phyloP scores from a whole-genome alignment of 208 protist species.

The Trypanosoma congolense region DNA sequence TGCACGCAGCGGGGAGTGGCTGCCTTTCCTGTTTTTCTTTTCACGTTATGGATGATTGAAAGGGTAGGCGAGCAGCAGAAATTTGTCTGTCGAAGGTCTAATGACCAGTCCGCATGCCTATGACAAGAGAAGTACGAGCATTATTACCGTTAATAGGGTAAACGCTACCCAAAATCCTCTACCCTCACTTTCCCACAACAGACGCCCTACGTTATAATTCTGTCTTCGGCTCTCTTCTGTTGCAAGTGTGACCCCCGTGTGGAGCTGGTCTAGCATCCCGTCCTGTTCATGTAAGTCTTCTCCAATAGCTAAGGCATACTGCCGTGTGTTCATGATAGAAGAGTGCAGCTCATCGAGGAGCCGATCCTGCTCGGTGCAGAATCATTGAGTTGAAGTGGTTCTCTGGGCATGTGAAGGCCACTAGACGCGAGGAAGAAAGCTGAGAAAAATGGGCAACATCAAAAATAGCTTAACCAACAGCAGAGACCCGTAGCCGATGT shows the following conservation, averaged over 20 bases:
- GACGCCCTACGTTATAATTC: constrained; percentile 62
- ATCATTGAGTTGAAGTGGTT: constrained; percentile 4
- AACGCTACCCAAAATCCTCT: constrained; percentile 65
- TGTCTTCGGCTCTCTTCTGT: constrained; percentile 71
- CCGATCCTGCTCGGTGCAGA: constrained; percentile 48
- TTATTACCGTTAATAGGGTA: constrained; percentile 57
- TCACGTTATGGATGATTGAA: neutral
- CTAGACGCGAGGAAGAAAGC: too few species aligned
- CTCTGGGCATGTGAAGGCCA: neutral
- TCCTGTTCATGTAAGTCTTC: constrained; percentile 67
- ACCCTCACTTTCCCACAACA: constrained; percentile 68
- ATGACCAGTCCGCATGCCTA: too few species aligned
- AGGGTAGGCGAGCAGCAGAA: neutral
- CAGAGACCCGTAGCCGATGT: too few species aligned
- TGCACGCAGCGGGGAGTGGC: too few species aligned
- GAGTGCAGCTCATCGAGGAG: constrained; percentile 81
- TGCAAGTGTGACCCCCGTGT: constrained; percentile 45
- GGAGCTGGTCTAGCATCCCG: constrained; percentile 67
- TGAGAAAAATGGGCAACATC: too few species aligned
- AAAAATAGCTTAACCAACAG: too few species aligned
- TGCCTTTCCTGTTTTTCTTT: too few species aligned
- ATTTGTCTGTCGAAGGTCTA: too few species aligned
- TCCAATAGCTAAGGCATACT: constrained; percentile 75
- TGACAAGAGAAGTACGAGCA: constrained; percentile 64
- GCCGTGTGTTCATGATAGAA: constrained; percentile 76